Evolutionary conservation across 2,329 filamentous ascomycete genomes (phyloP), one percentile per base, ranked within the genome.

Genomic region (Ophidiomyces ophidiicola): DNA sequence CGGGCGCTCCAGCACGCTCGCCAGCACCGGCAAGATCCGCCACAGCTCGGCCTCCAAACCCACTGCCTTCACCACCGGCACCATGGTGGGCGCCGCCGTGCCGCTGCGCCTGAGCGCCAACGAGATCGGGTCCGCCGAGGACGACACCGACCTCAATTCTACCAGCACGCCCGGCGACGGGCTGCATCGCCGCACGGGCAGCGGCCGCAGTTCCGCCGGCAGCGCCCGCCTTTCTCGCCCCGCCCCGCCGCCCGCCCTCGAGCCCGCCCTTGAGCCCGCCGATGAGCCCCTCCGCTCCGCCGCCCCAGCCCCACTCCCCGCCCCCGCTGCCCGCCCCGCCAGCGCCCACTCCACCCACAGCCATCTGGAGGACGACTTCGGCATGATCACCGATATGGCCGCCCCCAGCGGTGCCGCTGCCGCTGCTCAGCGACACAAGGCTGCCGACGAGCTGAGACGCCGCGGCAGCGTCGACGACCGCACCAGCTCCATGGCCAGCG

Each of bases 41-140:
- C 86, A 92, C 58, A 83, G 93, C 57, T 82, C 88, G 57, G 80
- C 82, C 46, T 86, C 88, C 56, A 82, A 78, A 29, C 74, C 84
- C 3, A 76, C 82, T 6, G 79, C 83, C 26, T 94, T 92, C 58
- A 78, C 78, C 6, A 80, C 82, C 2, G 80, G 79, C 42, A 87
- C 88, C 44, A 62, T 79, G 39, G 68, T 73, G 41, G 81, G 84
- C 44, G 81, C 79, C 28, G 86, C 85, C 39, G 87, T 96, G 26
- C 90, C 90, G 2, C 76, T 94, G 61, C 79, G 90, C 30, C 69
- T 98, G 46, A 93, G 84, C 57, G 88, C 90, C n/a, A 92, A 83
- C 36, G 90, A 98, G 60, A 83, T 96, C 10, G 86, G 93, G 52
- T 85, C 83, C 48, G 86, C 80, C 48, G 84, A 87, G 51, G 84